Evolutionary conservation across 495 filamentous ascomycete genomes (phyloP).

Genomic region (Penicillium paxilli): DNA sequence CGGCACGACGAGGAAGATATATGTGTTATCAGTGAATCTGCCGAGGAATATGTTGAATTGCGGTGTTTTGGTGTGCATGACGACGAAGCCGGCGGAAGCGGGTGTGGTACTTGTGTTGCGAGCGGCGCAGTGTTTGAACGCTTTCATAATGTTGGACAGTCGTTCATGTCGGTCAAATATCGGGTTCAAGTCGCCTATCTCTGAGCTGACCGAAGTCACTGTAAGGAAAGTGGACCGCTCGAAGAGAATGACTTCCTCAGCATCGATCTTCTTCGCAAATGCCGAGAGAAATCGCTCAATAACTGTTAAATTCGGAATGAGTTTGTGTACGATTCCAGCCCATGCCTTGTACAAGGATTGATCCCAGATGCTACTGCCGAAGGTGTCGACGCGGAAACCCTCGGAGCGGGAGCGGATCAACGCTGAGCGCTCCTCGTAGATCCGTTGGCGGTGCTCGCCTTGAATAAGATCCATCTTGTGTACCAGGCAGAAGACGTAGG

Average conservation of each 20-base stretch:
- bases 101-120: conserved; percentile 53
- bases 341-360: conserved; percentile 97
- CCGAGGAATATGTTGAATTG: conserved; percentile 89
- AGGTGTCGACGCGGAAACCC: conserved; percentile 69
- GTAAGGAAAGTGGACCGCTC: conserved; percentile 95
- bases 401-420: conserved; percentile 75
- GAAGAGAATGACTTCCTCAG: conserved; percentile 92
- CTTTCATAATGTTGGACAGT: conserved; percentile 94
- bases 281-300: conserved; percentile 81
- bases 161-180: conserved; percentile 91
- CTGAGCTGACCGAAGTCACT: conserved; percentile 78
- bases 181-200: conserved; percentile 74
- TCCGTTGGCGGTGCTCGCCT: conserved; percentile 67
- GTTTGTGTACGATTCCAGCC: conserved; percentile 93
- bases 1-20: conserved; percentile 86
- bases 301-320: conserved; percentile 88
- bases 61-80: conserved; percentile 66
- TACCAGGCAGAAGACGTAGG: conserved; percentile 87
- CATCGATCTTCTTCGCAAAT: conserved; percentile 79
- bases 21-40: conserved; percentile 94
- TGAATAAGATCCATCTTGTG: conserved; percentile 99
- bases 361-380: conserved; percentile 97
- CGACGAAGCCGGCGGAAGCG: conserved; percentile 59
- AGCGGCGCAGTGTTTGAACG: conserved; percentile 84
- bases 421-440: conserved; percentile 76